Evolutionary conservation across 129 eudicot genomes (phyloP).

Genomic region (Artemisia tridentata): DNA sequence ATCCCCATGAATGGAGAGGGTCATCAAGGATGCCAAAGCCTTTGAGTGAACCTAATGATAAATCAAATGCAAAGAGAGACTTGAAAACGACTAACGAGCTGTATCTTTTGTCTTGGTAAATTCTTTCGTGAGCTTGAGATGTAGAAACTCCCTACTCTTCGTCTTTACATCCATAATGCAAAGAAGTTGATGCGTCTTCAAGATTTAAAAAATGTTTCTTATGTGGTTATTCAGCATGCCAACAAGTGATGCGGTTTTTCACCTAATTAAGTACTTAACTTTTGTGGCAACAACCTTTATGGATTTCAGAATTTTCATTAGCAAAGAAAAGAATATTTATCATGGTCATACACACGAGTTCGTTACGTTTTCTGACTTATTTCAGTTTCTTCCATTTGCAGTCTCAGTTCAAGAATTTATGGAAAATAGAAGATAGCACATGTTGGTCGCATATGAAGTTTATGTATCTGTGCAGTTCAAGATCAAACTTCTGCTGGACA

Average conservation of each 20-base stretch:
- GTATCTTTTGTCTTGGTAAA: constrained; percentile 23
- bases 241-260: constrained; percentile 17
- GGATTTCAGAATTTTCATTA: background rate
- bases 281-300: background rate
- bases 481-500: too few species aligned
- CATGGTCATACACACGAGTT: background rate
- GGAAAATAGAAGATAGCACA: constrained; percentile 2
- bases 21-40: constrained; percentile 8
- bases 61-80: constrained; percentile 1
- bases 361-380: background rate
- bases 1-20: constrained; percentile 6
- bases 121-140: constrained; percentile 17
- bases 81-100: constrained; percentile 17
- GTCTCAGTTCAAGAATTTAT: constrained; percentile 16
- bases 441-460: background rate
- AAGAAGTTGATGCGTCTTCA: background rate
- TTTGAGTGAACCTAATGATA: constrained; percentile 1
- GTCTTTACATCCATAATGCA: constrained; percentile 23
- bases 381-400: constrained; percentile 6
- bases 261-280: background rate
- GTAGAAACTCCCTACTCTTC: constrained; percentile 12
- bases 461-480: too few species aligned
- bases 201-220: constrained; percentile 3
- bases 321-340: background rate
- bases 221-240: background rate